Evolutionary conservation across 805 yeast species (phyloP), one percentile per base, ranked within the genome.

Genomic region (Starmera dryadoides): DNA sequence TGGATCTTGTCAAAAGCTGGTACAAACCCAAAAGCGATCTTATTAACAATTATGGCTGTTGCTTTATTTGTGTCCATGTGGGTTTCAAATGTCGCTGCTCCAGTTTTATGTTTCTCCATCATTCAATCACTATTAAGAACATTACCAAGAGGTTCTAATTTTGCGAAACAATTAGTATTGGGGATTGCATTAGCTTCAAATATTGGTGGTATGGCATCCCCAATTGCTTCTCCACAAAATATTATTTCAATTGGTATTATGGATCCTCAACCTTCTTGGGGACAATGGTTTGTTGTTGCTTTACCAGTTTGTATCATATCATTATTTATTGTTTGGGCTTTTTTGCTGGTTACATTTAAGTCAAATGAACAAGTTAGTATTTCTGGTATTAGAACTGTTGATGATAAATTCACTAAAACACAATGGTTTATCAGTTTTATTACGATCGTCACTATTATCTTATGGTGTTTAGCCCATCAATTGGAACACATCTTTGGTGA

Each of bases 1-100:
- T 77, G 76, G 60, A 80, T 91, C 42, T 66, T 93, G 41, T 76
- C 88, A 3, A 72, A 75, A 36, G 94, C 95, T 2, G 96, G 97
- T 10, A 84, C 91, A 4, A 78, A 81, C 46, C 98, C 98, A 10
- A 72, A 81, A 26, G 71, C 75, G 30, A 81, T 91, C 18, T 64
- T 89, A 28, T 62, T 89, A 33, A 76, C 91, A 4, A 80, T 87
- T 43, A 87, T 93, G 97, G 64, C 73, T 35, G 91, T 91, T 25
- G 86, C 97, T 0, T 67, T 89, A 30, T 78, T 91, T 52, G 79
- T 86, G 31, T 79, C 95, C 5, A 88, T 91, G 86, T 89, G 96
- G 94, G 93, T 91, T 30, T 83, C 95, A 20, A 91, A 91, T 58
- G 98, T 91, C 33, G 98, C 98, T 1, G 93, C 98, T 1, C 98